Percentiles rank a stretch among this genome's conserved stretches.
These are phyloP conservation scores for Lachancea kluyveri DNA, from an alignment of 805 yeast genomes.

Conservation along the genomic window DNA sequence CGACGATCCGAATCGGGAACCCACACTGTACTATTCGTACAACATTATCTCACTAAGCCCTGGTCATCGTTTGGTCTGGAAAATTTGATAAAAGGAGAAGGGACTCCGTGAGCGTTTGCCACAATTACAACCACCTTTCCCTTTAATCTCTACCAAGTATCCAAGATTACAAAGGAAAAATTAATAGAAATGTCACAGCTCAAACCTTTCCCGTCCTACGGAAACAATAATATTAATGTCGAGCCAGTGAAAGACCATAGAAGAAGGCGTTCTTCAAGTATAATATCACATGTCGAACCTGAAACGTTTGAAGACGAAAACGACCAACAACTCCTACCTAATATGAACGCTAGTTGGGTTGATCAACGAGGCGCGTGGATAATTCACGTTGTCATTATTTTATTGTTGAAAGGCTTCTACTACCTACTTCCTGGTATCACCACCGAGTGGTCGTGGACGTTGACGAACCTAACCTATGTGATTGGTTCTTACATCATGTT, in stretches of 20 bases:
- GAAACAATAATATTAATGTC: constrained; percentile 7
- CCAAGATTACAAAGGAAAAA: too few species aligned
- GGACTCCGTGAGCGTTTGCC: too few species aligned
- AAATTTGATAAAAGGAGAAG: too few species aligned
- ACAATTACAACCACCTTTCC: too few species aligned
- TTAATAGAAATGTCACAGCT: constrained; percentile 7
- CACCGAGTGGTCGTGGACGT: constrained; percentile 85
- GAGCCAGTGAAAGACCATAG: constrained; percentile 34
- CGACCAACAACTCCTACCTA: constrained; percentile 84
- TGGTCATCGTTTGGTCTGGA: too few species aligned
- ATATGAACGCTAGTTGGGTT: constrained; percentile 94
- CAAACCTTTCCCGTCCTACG: constrained; percentile 29
- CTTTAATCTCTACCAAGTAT: too few species aligned
- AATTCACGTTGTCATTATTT: constrained; percentile 78
- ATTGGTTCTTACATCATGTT: constrained; percentile 94
- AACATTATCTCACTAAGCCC: too few species aligned
- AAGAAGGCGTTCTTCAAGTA: constrained; percentile 78
- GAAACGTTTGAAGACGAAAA: constrained; percentile 87
- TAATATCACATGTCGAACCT: constrained; percentile 88
- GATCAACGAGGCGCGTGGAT: constrained; percentile 95
- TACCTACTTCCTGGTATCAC: constrained; percentile 77
- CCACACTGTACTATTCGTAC: too few species aligned
- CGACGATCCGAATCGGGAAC: too few species aligned
- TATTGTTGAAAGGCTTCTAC: constrained; percentile 66
- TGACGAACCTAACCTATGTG: constrained; percentile 85